These are phyloP conservation scores for Galerina sulciceps DNA, from an alignment of 768 basidiomycete genomes.

Conservation along the genomic window DNA sequence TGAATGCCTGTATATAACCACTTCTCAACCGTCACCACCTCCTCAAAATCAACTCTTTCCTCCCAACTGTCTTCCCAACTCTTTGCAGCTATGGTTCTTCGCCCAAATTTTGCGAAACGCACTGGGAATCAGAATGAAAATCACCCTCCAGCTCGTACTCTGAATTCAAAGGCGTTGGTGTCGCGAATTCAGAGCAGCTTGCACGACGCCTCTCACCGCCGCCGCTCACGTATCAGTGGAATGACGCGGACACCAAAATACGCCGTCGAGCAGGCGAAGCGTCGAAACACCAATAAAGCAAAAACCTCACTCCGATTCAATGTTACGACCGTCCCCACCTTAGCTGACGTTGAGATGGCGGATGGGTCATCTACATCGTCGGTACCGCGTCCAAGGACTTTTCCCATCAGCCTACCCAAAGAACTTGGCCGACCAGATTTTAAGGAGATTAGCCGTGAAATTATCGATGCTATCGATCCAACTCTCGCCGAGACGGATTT, in stretches of 20 bases:
- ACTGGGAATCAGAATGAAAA: not conserved
- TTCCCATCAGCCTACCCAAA: constrained; percentile 49
- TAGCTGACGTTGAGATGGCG: constrained; percentile 36
- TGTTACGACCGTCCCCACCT: constrained; percentile 16
- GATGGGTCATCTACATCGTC: constrained; percentile 23
- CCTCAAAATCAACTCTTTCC: too few relatives aligned
- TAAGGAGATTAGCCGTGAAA: constrained; percentile 47
- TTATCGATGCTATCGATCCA: constrained; percentile 54
- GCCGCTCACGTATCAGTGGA: constrained; percentile 39
- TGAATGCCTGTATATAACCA: too few relatives aligned
- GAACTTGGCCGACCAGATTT: constrained; percentile 56
- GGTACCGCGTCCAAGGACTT: constrained; percentile 27
- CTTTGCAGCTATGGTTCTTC: constrained; percentile 30
- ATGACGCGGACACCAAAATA: constrained; percentile 34
- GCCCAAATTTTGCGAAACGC: constrained; percentile 13
- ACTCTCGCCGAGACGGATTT: constrained; percentile 49
- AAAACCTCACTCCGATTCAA: constrained; percentile 32
- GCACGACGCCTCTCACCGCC: constrained; percentile 35
- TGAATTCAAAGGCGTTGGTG: not conserved
- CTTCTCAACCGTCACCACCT: too few relatives aligned
- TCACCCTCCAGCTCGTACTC: not conserved
- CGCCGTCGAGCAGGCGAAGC: constrained; percentile 42
- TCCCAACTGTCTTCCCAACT: too few relatives aligned
- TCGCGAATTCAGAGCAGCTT: not conserved
- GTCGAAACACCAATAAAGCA: constrained; percentile 29